Evolutionary conservation across 345 rosid genomes (phyloP), one percentile per base, ranked within the genome.

Genomic region (Rhizophora apiculata): DNA sequence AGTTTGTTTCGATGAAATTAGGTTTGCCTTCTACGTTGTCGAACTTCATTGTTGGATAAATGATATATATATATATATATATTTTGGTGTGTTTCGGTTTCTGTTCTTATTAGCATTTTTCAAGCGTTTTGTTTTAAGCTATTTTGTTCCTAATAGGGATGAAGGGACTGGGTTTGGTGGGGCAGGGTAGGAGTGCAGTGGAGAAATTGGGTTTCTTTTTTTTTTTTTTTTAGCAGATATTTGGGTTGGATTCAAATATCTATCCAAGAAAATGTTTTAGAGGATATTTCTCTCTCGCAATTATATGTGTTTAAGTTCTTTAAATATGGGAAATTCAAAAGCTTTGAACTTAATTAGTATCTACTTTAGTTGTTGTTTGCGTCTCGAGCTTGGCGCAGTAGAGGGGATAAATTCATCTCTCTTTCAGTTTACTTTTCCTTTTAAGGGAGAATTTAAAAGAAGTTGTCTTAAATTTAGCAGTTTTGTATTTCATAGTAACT

Each of bases 21-120:
- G 19, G 49, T 21, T 39, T 37, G 19, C 9, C 6, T 31, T 36
- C 39, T n/a, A 8, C 39, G 5, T 19, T 11, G 30, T 1, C 26
- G 68, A 39, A 54, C 62, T 62, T 62, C 68, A 37, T 62, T 54
- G 60, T 70, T 54, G 3, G 24, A 26, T 29, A 36, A 70, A 29
- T 26, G 11, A 37, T 1, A 7, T 22, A 24, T 24, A 24, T 24
- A 24, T 24, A 24, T 24, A 24, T 24, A 24, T 24, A 24, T 24
- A 24, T 24, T 24, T 24, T 24, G 24, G 24, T 24, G 24, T 24
- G 4, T 4, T 64, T 64, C 8, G 20, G 20, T 43, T 3, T 43
- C 16, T 43, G 4, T 43, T 43, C 16, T 13, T 11, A 11, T 43
- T 11, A 43, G 19, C 18, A 15, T 13, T 43, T 43, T 43, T 15